A percentile compares a stretch with the other conserved stretches of the same genome.
These are phyloP conservation scores for Exophiala sp. DNA, from an alignment of 2,329 filamentous ascomycete genomes.

Conservation along the genomic window DNA sequence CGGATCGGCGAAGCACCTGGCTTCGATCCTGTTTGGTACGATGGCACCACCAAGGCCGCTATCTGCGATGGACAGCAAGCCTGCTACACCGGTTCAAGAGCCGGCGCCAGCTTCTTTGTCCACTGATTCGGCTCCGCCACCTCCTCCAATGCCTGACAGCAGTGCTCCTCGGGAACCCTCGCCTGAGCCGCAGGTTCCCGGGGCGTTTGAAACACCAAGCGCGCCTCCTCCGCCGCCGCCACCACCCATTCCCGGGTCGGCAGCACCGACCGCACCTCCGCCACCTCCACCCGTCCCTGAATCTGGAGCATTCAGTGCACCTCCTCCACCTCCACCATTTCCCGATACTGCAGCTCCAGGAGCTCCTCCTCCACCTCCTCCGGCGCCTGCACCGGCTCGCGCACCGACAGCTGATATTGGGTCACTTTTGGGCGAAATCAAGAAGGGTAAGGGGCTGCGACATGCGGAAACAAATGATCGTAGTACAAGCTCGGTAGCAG, in stretches of 20 bases:
- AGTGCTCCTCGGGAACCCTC: slow-evolving; percentile 30
- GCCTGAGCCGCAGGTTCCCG: slow-evolving; percentile 35
- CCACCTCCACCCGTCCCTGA: slow-evolving; percentile 36
- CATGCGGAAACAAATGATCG: slow-evolving; percentile 89
- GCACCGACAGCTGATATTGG: slow-evolving; percentile 44
- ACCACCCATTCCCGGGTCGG: slow-evolving; percentile 36
- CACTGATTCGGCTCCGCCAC: slow-evolving; percentile 32
- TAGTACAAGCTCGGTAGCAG: slow-evolving; percentile 65
- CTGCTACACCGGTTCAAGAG: slow-evolving; percentile 42
- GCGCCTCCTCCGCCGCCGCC: slow-evolving; percentile 44
- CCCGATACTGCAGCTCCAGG: slow-evolving; percentile 38
- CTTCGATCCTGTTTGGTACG: slow-evolving; percentile 90
- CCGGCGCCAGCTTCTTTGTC: slow-evolving; percentile 44
- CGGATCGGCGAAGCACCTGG: slow-evolving; percentile 81
- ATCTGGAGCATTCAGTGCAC: slow-evolving; percentile 40
- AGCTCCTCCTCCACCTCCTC: slow-evolving; percentile 34
- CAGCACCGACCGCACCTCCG: slow-evolving; percentile 36
- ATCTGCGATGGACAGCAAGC: slow-evolving; percentile 58
- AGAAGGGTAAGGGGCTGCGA: slow-evolving; percentile 68
- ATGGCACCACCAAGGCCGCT: slow-evolving; percentile 90
- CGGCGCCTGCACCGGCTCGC: slow-evolving; percentile 34
- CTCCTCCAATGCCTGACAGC: slow-evolving; percentile 30
- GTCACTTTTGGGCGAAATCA: slow-evolving; percentile 74
- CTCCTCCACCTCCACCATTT: slow-evolving; percentile 41
- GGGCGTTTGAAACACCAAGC: slow-evolving; percentile 35